Base-by-base conservation (phyloP, 371 early-diverging fungal genomes). In the Mortierella sp. region DNA sequence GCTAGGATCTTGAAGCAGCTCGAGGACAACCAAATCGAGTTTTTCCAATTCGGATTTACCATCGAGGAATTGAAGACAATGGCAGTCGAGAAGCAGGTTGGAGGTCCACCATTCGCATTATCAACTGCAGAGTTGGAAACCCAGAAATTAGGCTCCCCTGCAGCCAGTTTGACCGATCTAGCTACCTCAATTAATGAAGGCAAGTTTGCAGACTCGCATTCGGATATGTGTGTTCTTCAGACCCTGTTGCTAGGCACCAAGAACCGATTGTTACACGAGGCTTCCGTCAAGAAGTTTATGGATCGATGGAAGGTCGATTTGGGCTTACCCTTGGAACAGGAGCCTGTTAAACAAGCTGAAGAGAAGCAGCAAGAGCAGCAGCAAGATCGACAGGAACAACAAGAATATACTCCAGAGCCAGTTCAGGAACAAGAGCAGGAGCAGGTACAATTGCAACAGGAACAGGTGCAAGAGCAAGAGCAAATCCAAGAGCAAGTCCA, bases 101-200 rank as follows among this genome's bases (percentile, higher is more conserved):
- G 79, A 13, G 79, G 74, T 1, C 79, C 79, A 34, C 79, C 79
- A 19, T 79, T 79, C 63, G 79, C 74, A 0, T 29, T 79, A 49
- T 79, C 79, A 29, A 79, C 74, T 2, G 54, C 78, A 7, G 69
- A 78, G 23, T 45, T 72, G 62, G 72, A 72, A 51, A 34, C 34
- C 23, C 59, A 71, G 42, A 47, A 56, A 32, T 37, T 64, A 8
- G 68, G 53, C 1, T 8, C 47, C 0, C 63, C 76, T 3, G 57
- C 68, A 0, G 59, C 63, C 1, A 73, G 45, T 58, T 37, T 79
- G 47, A 69, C 70, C 2, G 67, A 79, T 23, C 59, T 79, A 63
- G 79, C 79, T 5, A 31, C 57, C 26, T 61, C 70, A 23, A 62
- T 70, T 34, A 73, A 79, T 53, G 66, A 66, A 43, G 74, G 70